Base-by-base conservation (phyloP, 768 basidiomycete species). In the Podaxis sp. region DNA sequence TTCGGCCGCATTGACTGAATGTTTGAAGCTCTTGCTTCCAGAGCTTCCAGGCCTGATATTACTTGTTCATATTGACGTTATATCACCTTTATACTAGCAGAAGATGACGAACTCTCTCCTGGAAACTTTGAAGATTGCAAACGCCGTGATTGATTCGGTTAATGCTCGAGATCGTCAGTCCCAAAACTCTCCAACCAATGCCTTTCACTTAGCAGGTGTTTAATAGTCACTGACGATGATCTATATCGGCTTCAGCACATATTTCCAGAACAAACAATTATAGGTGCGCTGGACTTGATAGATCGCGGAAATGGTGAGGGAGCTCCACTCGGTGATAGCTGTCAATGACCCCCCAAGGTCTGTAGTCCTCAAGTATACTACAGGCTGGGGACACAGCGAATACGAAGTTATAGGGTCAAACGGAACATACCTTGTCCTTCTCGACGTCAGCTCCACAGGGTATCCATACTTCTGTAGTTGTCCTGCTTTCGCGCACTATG, bases 271-370 rank as follows among this genome's bases (percentile, higher is more conserved):
- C 79, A 75, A 18, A 75, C 87, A 13, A 71, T 92, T 18, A 67
- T 90, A 1, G 87, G 88, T 18, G 89, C 91, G 4, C 72, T 93
- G 25, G 89, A 93, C 67, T 74, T 93, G n/a, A 77, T 92, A 47
- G 91, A 93, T 71, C 78, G 82, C 32, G 80, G 81, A 60, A 82
- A 82, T 64, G 88, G 91, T 90, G 64, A 32, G 79, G 64, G 2
- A 9, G 6, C 40, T 11, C 46, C 37, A 40, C 25, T 7, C 14
- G 18, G 28, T 28, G 18, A 5, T 38, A 11, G 9, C 4, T 55
- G 6, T 16, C 40, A 37, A 38, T 27, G 13, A 25, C 23, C 1
- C 1, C 44, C 42, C 35, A 21, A 1, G 36, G n/a, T 25, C 25
- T 1, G n/a, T 18, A 11, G 40, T 92, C 21, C 76, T 90, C 62